Evolutionary conservation across 2,329 filamentous ascomycete genomes (phyloP).

Genomic region (Calonectria pseudoreteaudii): DNA sequence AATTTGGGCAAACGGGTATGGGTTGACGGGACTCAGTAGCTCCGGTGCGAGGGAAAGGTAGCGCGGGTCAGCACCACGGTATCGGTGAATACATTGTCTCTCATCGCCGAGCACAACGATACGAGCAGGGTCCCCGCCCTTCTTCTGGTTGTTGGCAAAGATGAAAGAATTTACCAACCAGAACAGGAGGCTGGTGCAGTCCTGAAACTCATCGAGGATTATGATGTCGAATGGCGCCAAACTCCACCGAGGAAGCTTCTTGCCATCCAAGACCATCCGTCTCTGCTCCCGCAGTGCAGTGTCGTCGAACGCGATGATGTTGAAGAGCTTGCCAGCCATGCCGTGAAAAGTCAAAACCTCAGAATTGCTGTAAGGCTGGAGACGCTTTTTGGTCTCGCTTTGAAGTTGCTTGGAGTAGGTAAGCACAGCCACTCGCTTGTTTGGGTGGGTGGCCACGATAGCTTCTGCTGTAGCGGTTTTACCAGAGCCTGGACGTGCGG

Average conservation of each 20-base stretch:
- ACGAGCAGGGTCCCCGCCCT: neutral
- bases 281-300: neutral
- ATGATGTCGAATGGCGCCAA: neutral
- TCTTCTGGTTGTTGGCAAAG: neutral
- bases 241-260: neutral
- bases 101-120: neutral
- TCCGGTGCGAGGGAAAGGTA: neutral
- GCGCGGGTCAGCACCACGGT: neutral
- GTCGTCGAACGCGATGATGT: neutral
- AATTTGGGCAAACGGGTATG: neutral
- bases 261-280: neutral
- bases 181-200: neutral
- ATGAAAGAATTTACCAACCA: neutral
- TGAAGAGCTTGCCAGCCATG: neutral
- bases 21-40: neutral
- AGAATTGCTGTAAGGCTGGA: neutral
- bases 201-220: neutral
- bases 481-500: neutral
- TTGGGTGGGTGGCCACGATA: neutral
- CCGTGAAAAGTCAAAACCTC: neutral
- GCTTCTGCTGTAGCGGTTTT: neutral
- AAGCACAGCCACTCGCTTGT: neutral
- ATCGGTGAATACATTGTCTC: neutral
- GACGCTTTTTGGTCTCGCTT: neutral
- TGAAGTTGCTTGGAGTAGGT: neutral